Evolutionary conservation across 2,329 filamentous ascomycete species (phyloP).

Genomic region (Xylaria arbuscula): DNA sequence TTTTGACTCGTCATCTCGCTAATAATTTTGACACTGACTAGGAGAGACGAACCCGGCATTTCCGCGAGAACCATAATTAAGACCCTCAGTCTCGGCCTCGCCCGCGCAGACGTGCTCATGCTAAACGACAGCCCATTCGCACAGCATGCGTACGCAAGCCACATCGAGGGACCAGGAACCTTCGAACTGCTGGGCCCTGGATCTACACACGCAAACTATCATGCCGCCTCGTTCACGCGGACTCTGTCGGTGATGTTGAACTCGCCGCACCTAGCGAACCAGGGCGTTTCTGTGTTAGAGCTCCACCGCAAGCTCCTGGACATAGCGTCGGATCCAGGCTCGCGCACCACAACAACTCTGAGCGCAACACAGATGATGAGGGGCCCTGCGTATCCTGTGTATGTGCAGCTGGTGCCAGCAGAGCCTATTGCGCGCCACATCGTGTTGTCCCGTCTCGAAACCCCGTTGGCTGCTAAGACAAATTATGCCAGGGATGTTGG

Average conservation of each 20-base stretch:
- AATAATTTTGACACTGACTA: neutral
- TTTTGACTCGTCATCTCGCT: neutral
- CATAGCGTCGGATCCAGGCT: neutral
- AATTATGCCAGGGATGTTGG: neutral
- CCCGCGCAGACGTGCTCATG: constrained; percentile 34
- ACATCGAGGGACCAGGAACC: constrained; percentile 23
- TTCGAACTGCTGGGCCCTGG: constrained; percentile 37
- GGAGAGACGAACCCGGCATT: constrained; percentile 28
- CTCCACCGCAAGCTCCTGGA: constrained; percentile 36
- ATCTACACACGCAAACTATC: neutral
- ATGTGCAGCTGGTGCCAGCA: constrained; percentile 31
- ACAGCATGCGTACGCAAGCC: constrained; percentile 23
- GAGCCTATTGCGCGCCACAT: constrained; percentile 3
- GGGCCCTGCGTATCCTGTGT: constrained; percentile 27
- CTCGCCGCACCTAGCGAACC: constrained; percentile 23
- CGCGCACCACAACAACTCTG: neutral
- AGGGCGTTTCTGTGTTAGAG: constrained; percentile 27
- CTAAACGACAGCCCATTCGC: constrained; percentile 37
- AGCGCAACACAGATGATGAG: neutral
- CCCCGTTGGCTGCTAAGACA: neutral
- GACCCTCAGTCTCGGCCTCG: neutral
- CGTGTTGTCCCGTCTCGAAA: constrained; percentile 31
- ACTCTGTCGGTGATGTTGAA: constrained; percentile 32
- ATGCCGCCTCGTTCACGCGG: constrained; percentile 31
- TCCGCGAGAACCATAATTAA: constrained; percentile 23